phyloP scores from a whole-genome alignment of 345 rosid genomes.

The Isatis tinctoria region DNA sequence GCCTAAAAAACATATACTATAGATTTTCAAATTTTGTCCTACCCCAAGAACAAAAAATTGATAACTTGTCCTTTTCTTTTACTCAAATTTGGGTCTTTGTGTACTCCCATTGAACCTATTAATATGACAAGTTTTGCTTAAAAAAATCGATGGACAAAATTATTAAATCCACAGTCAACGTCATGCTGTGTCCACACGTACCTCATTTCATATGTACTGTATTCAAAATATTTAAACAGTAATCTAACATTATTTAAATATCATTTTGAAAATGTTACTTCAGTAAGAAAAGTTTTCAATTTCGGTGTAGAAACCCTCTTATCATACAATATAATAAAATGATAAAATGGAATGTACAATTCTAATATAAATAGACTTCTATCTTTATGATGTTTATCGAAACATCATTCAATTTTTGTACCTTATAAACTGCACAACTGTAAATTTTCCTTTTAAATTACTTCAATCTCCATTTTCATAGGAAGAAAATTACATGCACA shows the following conservation, averaged over 20 bases:
- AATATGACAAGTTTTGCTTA: conserved; percentile 18
- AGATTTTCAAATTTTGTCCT: conserved; percentile 22
- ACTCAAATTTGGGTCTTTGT: conserved; percentile 28
- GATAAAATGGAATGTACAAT: background rate
- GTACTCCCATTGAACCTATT: conserved; percentile 11
- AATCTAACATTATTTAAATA: background rate
- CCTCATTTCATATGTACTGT: conserved; percentile 18
- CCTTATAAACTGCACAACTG: background rate
- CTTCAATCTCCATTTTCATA: background rate
- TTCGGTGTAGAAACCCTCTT: background rate
- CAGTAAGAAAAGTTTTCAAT: background rate
- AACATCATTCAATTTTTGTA: background rate
- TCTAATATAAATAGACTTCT: background rate
- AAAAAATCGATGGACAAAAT: background rate
- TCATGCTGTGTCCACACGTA: conserved; percentile 18
- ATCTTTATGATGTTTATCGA: background rate
- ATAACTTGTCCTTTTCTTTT: conserved; percentile 28
- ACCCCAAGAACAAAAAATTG: conserved; percentile 19
- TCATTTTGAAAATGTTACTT: conserved; percentile 11
- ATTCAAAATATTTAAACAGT: background rate
- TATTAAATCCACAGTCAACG: conserved; percentile 32
- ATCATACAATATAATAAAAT: background rate
- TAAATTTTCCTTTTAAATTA: background rate
- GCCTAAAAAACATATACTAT: conserved; percentile 18
- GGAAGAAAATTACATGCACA: background rate